Percentiles rank a stretch among this genome's conserved stretches.
These are phyloP conservation scores for Nemania sp. DNA, from an alignment of 2,329 filamentous ascomycete species.

Conservation along the genomic window DNA sequence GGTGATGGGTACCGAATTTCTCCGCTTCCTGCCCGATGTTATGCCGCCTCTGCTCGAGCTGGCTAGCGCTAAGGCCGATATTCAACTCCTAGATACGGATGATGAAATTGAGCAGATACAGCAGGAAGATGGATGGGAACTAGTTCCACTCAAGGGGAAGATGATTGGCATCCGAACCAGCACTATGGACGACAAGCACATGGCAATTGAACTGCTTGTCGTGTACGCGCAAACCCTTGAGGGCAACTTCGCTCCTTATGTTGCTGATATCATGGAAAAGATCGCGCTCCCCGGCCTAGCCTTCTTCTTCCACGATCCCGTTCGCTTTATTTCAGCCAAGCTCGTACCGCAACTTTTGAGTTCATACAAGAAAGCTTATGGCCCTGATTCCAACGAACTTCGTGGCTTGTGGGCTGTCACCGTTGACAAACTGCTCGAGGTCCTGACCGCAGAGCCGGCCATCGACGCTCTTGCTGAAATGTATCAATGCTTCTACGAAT, in stretches of 20 bases:
- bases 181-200: conserved; percentile 97
- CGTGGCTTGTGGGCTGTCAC: conserved; percentile 82
- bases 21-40: conserved; percentile 88
- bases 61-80: conserved; percentile 93
- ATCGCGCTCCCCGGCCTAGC: conserved; percentile 91
- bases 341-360: conserved; percentile 91
- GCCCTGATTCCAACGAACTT: conserved; percentile 77
- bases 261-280: conserved; percentile 92
- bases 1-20: conserved; percentile 85
- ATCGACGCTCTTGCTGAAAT: conserved; percentile 97
- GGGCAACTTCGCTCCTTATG: conserved; percentile 87
- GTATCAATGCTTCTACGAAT: conserved; percentile 99
- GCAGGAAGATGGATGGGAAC: conserved; percentile 95
- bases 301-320: conserved; percentile 99
- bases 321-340: conserved; percentile 92
- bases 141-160: conserved; percentile 95
- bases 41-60: conserved; percentile 93
- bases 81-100: conserved; percentile 93
- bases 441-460: conserved; percentile 88
- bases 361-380: conserved; percentile 91
- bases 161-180: conserved; percentile 98
- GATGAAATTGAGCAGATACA: conserved; percentile 91
- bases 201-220: conserved; percentile 97
- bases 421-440: conserved; percentile 89
- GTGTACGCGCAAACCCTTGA: conserved; percentile 98